These are phyloP conservation scores for Botrytis aclada DNA, from an alignment of 2,329 filamentous ascomycete species.

Conservation along the genomic window DNA sequence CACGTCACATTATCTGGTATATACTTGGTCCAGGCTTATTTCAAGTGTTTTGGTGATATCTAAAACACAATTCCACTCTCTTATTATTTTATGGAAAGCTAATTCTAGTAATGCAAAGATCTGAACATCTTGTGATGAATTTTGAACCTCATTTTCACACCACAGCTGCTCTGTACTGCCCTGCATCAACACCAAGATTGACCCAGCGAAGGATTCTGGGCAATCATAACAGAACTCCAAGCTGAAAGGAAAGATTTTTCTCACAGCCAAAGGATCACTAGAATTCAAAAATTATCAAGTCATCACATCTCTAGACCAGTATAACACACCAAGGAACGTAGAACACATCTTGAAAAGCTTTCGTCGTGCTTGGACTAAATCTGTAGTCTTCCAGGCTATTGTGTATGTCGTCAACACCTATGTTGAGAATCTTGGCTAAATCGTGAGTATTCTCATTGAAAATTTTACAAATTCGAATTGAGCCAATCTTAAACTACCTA, in stretches of 20 bases:
- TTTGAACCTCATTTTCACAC: not conserved
- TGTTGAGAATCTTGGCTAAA: too few species aligned
- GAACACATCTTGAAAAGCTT: not conserved
- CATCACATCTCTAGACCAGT: not conserved
- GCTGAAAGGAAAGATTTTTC: rapidly evolving
- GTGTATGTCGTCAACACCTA: not conserved
- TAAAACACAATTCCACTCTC: not conserved
- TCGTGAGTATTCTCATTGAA: too few species aligned
- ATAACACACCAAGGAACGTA: not conserved
- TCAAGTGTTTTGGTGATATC: not conserved
- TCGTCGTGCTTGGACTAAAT: not conserved
- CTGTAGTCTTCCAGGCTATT: not conserved
- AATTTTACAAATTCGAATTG: not conserved
- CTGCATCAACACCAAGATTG: not conserved
- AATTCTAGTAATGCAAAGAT: not conserved
- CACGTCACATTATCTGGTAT: not conserved
- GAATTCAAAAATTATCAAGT: rapidly evolving
- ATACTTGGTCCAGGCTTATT: too few species aligned
- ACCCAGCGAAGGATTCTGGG: not conserved
- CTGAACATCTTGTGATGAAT: not conserved
- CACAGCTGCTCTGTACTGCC: not conserved
- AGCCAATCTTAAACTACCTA: not conserved
- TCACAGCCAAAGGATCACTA: not conserved
- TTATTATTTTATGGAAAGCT: too few species aligned
- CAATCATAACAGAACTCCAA: too few species aligned